Conservation (phyloP, 2,329 filamentous ascomycete genomes). For the Penicillium verrucosum region DNA sequence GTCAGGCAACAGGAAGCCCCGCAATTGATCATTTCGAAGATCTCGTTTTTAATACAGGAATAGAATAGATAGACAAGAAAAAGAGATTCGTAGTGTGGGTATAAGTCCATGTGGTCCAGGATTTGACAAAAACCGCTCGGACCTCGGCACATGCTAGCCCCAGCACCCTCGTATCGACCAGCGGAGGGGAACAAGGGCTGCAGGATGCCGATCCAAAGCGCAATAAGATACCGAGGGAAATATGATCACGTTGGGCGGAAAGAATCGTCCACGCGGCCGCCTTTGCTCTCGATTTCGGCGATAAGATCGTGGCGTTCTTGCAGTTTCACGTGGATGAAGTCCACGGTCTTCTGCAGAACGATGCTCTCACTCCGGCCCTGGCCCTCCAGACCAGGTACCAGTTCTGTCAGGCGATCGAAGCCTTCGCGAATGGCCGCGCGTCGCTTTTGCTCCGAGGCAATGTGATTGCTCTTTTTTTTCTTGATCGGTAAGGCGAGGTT, state of each 20-base stretch:
- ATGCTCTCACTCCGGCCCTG: slow-evolving; percentile 81
- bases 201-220: neutral
- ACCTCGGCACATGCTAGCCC: slow-evolving; percentile 17
- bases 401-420: slow-evolving; percentile 74
- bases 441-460: slow-evolving; percentile 63
- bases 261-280: slow-evolving; percentile 52
- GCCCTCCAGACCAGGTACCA: slow-evolving; percentile 78
- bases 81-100: slow-evolving; percentile 13
- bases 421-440: slow-evolving; percentile 74
- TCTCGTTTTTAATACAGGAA: neutral
- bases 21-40: neutral
- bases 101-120: slow-evolving; percentile 10
- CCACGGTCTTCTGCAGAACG: slow-evolving; percentile 70
- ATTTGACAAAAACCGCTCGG: neutral
- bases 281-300: slow-evolving; percentile 56
- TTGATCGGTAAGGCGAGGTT: slow-evolving; percentile 64
- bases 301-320: slow-evolving; percentile 58
- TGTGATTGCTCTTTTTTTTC: slow-evolving; percentile 73
- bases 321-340: slow-evolving; percentile 61
- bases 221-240: neutral
- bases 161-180: slow-evolving; percentile 3
- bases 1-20: neutral
- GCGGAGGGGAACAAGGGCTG: neutral
- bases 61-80: neutral
- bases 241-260: slow-evolving; percentile 28